Conservation (phyloP, 2,329 filamentous ascomycete genomes). For the Talaromyces sp. region DNA sequence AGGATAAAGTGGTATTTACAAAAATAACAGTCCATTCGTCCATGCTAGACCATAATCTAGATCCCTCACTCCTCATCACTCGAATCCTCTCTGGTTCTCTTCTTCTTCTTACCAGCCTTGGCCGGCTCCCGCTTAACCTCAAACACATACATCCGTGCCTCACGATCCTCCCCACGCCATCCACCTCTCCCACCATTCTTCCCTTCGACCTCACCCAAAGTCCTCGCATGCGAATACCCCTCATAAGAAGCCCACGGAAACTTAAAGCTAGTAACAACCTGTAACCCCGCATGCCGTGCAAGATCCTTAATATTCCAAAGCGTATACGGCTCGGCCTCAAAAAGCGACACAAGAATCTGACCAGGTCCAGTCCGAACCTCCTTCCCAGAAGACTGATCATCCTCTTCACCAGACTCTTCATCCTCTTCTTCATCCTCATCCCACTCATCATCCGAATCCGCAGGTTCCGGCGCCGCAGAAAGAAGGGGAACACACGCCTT, state of each 20-base stretch:
- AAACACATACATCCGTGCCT: slow-evolving; percentile 51
- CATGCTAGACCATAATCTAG: not conserved
- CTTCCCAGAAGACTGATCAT: slow-evolving; percentile 22
- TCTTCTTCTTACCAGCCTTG: slow-evolving; percentile 33
- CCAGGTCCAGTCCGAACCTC: slow-evolving; percentile 38
- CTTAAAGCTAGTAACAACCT: slow-evolving; percentile 50
- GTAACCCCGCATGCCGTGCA: slow-evolving; percentile 66
- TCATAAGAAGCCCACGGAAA: slow-evolving; percentile 53
- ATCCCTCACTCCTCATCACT: slow-evolving; percentile 35
- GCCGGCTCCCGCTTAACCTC: slow-evolving; percentile 43
- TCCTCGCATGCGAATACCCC: slow-evolving; percentile 52
- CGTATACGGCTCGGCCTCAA: slow-evolving; percentile 92
- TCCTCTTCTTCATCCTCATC: slow-evolving; percentile 25
- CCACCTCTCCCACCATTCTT: slow-evolving; percentile 44
- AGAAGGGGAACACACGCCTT: slow-evolving; percentile 47
- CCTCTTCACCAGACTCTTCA: slow-evolving; percentile 10
- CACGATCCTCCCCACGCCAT: slow-evolving; percentile 52
- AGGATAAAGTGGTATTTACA: too few relatives aligned
- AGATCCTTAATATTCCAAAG: slow-evolving; percentile 93
- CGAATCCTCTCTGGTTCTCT: slow-evolving; percentile 34
- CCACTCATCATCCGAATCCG: slow-evolving; percentile 26
- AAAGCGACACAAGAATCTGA: slow-evolving; percentile 79
- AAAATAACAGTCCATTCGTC: not conserved
- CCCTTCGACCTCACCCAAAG: slow-evolving; percentile 48
- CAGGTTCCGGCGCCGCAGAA: slow-evolving; percentile 29